These are phyloP conservation scores for Elsinoe perseae DNA, from an alignment of 2,329 filamentous ascomycete genomes.

Conservation along the genomic window DNA sequence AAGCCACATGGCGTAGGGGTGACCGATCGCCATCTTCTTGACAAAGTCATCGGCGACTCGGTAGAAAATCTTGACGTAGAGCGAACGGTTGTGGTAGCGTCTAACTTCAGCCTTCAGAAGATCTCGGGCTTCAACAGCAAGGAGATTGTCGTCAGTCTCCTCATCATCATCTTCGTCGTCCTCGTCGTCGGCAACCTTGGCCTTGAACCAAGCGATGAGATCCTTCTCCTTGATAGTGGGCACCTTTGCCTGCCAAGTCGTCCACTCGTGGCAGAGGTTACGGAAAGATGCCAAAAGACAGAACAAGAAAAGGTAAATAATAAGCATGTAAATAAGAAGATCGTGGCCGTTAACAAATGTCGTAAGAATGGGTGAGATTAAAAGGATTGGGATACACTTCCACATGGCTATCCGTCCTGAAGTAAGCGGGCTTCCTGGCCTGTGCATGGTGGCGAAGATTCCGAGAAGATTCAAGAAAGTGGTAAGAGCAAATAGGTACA, in stretches of 20 bases:
- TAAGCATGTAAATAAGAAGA: slow-evolving; percentile 48
- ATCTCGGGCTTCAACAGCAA: slow-evolving; percentile 44
- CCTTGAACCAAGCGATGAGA: slow-evolving; percentile 43
- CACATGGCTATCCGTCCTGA: slow-evolving; percentile 53
- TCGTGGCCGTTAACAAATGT: slow-evolving; percentile 47
- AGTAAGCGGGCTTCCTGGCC: slow-evolving; percentile 17
- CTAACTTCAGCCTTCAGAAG: slow-evolving; percentile 40
- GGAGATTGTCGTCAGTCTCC: slow-evolving; percentile 32
- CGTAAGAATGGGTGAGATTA: slow-evolving; percentile 51
- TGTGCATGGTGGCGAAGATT: slow-evolving; percentile 20
- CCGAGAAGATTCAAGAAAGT: slow-evolving; percentile 50
- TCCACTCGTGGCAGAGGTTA: slow-evolving; percentile 51
- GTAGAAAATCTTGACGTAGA: slow-evolving; percentile 37
- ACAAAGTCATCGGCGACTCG: slow-evolving; percentile 41
- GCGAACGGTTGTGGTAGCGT: slow-evolving; percentile 36
- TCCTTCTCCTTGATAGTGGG: slow-evolving; percentile 44
- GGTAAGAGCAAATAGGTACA: slow-evolving; percentile 52
- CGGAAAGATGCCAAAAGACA: slow-evolving; percentile 47
- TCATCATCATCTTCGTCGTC: slow-evolving; percentile 21
- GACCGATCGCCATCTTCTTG: slow-evolving; percentile 44
- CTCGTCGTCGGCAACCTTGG: slow-evolving; percentile 23
- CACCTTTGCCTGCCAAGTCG: slow-evolving; percentile 49
- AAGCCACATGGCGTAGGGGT: slow-evolving; percentile 47
- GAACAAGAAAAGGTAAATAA: slow-evolving; percentile 48
- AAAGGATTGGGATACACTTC: slow-evolving; percentile 47